Base-by-base conservation (phyloP, 2,329 filamentous ascomycete species). In the Pezicula rhizophila region DNA sequence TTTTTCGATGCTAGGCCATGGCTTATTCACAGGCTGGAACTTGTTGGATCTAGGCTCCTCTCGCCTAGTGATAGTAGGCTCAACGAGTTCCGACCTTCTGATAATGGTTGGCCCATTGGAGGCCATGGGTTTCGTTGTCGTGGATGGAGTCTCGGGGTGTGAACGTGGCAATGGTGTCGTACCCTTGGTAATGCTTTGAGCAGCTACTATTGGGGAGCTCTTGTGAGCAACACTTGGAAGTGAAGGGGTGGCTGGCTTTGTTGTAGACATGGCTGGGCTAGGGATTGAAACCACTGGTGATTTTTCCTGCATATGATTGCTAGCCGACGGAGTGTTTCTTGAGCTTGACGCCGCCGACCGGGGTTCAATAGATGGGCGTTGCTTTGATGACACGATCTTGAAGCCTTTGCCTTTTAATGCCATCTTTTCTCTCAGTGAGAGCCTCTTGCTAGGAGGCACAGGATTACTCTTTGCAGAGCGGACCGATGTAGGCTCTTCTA, bases 371-470 rank as follows among this genome's bases (percentile, higher is more conserved):
- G 50, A 49, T 5, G 31, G 28, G 14, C 28, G 25, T 5, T 34
- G 20, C 48, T 60, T 55, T 26, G 49, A 33, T 31, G 53, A 49
- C 25, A 63, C 56, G 38, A 63, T 61, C 40, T 61, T 64, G 42
- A 56, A 45, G 2, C 52, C 49, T 49, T 59, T 62, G 8, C 60
- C 60, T 45, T 63, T 58, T n/a, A 62, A 41, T 37, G 59, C 56
- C 34, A 62, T 52, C 47, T 55, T 63, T 46, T 64, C 61, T 39
- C 53, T 58, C 33, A 63, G 43, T 4, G 60, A 62, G 31, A 62
- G 51, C 20, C 60, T 45, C 26, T 54, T 56, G 8, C 46, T 38
- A 34, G 42, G 20, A 28, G 38, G 34, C 41, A 12, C 23, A 23
- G 38, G 26, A 17, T 18, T 23, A 31, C 12, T 47, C 20, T 35